Evolutionary conservation across 1,284 basidiomycete species (phyloP), one percentile per base, ranked within the genome.

Genomic region (Stereum hirsutum): DNA sequence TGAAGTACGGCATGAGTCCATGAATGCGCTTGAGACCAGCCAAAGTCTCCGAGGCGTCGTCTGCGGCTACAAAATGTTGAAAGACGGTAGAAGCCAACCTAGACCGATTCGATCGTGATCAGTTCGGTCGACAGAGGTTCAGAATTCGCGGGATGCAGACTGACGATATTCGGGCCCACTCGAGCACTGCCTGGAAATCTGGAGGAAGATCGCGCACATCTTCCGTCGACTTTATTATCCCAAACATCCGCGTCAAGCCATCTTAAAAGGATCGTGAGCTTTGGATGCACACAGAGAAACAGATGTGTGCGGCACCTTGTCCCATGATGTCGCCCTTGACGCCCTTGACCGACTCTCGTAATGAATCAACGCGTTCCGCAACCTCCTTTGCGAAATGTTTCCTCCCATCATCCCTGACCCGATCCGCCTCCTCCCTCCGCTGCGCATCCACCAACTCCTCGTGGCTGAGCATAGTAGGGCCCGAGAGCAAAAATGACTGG

Each of bases 121-220:
- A 49, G 21, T 12, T 17, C 11, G 6, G 19, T 31, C 41, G 40
- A 50, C 48, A 26, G n/a, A 33, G 45, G 30, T n/a, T n/a, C n/a
- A n/a, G n/a, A n/a, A n/a, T n/a, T n/a, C n/a, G n/a, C n/a, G 44
- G 23, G 42, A 11, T 3, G 14, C 2, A 15, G 19, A 70, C 80
- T 56, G 49, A 94, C 89, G 93, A 94, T 60, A 98, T 97, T 43
- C 93, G 75, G 3, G 89, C 95, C 95, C 96, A 99, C 61, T 97
- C 93, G 11, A 97, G 59, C 27, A 98, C 87, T 39, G 91, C 89
- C 52, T 79, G 72, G 57, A 95, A 98, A 51, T 92, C 89, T 6
- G 70, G 62, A 1, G 96, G 95, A 24, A 99, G 66, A 53, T 86
- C 78, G 46, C 78, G 72, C 5, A 95, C 80, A 46, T 80, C 69